These are phyloP conservation scores for Neurospora sp. DNA, from an alignment of 495 filamentous ascomycete genomes.

Conservation along the genomic window DNA sequence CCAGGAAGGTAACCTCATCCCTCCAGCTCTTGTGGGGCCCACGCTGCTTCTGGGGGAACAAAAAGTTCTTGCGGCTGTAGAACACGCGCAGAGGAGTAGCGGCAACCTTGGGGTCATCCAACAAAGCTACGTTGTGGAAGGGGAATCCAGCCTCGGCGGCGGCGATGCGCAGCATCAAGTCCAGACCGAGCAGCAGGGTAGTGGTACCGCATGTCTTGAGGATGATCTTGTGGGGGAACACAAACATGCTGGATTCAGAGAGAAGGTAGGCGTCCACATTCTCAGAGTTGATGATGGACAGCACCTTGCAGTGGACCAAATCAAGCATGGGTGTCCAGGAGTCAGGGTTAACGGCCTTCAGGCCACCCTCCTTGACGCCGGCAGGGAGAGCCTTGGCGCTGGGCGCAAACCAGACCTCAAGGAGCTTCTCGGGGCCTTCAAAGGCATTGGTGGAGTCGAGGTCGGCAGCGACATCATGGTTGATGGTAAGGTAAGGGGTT, in stretches of 20 bases:
- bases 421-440: slow-evolving; percentile 95
- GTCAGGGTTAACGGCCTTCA: slow-evolving; percentile 76
- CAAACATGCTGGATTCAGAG: slow-evolving; percentile 99
- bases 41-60: slow-evolving; percentile 89
- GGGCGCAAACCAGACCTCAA: slow-evolving; percentile 97
- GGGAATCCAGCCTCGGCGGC: slow-evolving; percentile 81
- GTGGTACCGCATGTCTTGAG: slow-evolving; percentile 99
- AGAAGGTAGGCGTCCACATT: slow-evolving; percentile 95
- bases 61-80: slow-evolving; percentile 97
- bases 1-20: slow-evolving; percentile 84
- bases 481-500: slow-evolving; percentile 87
- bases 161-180: slow-evolving; percentile 83
- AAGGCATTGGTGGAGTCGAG: slow-evolving; percentile 95
- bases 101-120: slow-evolving; percentile 51
- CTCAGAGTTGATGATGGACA: slow-evolving; percentile 90
- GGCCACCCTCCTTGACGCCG: slow-evolving; percentile 57
- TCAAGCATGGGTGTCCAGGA: slow-evolving; percentile 97
- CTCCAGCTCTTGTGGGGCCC: slow-evolving; percentile 97
- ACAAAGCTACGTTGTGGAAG: slow-evolving; percentile 36
- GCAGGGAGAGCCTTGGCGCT: slow-evolving; percentile 63
- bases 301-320: slow-evolving; percentile 94
- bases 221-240: slow-evolving; percentile 97
- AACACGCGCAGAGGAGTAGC: slow-evolving; percentile 93
- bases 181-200: slow-evolving; percentile 80
- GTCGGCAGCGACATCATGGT: slow-evolving; percentile 87